Conservation (phyloP, 495 filamentous ascomycete genomes). For the Astrocystis sublimbata region DNA sequence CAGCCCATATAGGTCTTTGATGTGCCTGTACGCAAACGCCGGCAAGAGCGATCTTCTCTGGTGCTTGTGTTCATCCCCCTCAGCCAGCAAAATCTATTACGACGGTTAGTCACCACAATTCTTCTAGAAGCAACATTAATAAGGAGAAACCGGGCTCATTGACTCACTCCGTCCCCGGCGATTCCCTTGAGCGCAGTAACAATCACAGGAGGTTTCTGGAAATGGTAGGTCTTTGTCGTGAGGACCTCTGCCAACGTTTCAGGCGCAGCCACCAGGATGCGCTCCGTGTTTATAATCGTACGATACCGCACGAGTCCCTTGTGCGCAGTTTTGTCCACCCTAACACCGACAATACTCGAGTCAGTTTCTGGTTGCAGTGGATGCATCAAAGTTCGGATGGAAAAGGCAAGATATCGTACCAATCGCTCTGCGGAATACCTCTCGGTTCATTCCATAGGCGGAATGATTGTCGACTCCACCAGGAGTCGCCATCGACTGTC, state of each 20-base stretch:
- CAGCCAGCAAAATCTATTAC: conserved; percentile 58
- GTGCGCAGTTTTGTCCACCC: conserved; percentile 62
- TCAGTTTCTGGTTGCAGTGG: neutral
- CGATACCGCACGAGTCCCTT: conserved; percentile 70
- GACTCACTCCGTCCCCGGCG: conserved; percentile 55
- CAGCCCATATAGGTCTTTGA: conserved; percentile 71
- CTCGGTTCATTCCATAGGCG: conserved; percentile 55
- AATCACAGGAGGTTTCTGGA: conserved; percentile 61
- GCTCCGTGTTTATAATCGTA: conserved; percentile 60
- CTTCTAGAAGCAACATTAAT: neutral
- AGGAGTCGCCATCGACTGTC: conserved; percentile 38
- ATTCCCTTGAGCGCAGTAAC: conserved; percentile 52
- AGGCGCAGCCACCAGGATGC: conserved; percentile 59
- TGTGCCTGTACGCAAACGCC: conserved; percentile 71
- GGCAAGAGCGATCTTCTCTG: conserved; percentile 72
- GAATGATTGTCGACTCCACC: conserved; percentile 50
- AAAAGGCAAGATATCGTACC: conserved; percentile 41
- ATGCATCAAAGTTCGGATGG: neutral
- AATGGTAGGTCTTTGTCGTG: conserved; percentile 65
- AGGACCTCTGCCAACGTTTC: conserved; percentile 60
- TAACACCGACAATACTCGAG: conserved; percentile 8
- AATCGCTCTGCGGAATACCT: conserved; percentile 57
- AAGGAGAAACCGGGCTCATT: neutral
- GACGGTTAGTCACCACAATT: neutral
- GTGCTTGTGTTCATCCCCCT: conserved; percentile 71